Percentiles rank a stretch among this genome's conserved stretches.
phyloP scores from a whole-genome alignment of 768 basidiomycete genomes.

The Pleurotus pulmonarius region DNA sequence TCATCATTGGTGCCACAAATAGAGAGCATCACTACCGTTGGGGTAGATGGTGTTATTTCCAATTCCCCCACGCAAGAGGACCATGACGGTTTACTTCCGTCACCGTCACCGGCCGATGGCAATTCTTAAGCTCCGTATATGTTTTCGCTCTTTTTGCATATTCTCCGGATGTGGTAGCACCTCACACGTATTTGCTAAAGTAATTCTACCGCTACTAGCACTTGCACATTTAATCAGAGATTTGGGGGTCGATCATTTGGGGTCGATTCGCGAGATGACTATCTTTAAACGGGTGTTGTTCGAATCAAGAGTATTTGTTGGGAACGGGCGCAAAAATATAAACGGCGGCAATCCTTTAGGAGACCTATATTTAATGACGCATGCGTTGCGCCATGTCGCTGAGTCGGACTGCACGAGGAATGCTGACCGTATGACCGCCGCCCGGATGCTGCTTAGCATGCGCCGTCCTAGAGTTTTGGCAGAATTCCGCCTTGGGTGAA shows the following conservation, averaged over 20 bases:
- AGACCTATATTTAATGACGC: background rate
- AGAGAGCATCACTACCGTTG: background rate
- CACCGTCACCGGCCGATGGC: background rate
- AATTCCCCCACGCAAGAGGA: background rate
- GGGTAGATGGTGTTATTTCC: too few relatives aligned
- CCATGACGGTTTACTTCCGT: background rate
- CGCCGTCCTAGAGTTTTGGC: background rate
- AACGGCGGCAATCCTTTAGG: background rate
- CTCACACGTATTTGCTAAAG: background rate
- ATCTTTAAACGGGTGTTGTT: background rate
- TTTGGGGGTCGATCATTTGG: too few relatives aligned
- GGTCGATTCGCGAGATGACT: background rate
- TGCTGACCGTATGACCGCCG: background rate
- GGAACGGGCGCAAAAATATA: background rate
- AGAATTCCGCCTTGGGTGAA: background rate
- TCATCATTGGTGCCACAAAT: background rate
- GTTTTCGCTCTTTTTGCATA: background rate
- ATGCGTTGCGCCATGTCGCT: background rate
- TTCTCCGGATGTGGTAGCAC: background rate
- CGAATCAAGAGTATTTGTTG: background rate
- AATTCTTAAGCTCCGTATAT: conserved; percentile 1
- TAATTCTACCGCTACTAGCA: background rate
- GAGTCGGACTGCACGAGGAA: background rate
- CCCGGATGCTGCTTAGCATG: background rate
- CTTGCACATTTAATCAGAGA: background rate